phyloP scores from a whole-genome alignment of 805 yeast genomes.

The Candida taoyuanica region DNA sequence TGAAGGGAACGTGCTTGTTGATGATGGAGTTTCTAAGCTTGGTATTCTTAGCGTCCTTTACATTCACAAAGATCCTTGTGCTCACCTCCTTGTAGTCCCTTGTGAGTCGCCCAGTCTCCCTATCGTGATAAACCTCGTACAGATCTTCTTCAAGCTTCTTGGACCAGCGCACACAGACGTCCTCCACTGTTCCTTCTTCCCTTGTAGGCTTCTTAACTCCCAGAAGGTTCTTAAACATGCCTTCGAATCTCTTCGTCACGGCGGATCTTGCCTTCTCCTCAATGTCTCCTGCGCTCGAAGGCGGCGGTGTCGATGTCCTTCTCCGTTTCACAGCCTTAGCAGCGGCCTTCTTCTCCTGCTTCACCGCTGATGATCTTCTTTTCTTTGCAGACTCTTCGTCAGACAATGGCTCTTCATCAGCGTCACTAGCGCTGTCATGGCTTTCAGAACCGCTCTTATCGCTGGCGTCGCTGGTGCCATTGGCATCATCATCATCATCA shows the following conservation, averaged over 20 bases:
- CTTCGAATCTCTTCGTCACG: slow-evolving; percentile 44
- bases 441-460: slow-evolving; percentile 9
- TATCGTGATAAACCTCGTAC: slow-evolving; percentile 33
- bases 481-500: slow-evolving; percentile 11
- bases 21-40: slow-evolving; percentile 55
- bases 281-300: slow-evolving; percentile 8
- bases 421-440: slow-evolving; percentile 9
- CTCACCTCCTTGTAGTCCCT: slow-evolving; percentile 54
- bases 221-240: slow-evolving; percentile 45
- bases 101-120: slow-evolving; percentile 20
- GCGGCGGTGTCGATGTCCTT: slow-evolving; percentile 3
- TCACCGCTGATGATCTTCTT: not conserved
- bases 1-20: slow-evolving; percentile 47
- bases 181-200: slow-evolving; percentile 30
- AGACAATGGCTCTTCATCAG: slow-evolving; percentile 1
- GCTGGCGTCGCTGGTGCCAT: slow-evolving; percentile 7
- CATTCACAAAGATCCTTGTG: slow-evolving; percentile 62
- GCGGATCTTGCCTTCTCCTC: slow-evolving; percentile 30
- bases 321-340: slow-evolving; percentile 2
- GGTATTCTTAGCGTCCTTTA: slow-evolving; percentile 52
- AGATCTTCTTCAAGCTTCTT: slow-evolving; percentile 48
- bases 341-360: not conserved
- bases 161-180: slow-evolving; percentile 43
- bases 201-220: slow-evolving; percentile 26
- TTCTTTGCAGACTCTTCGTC: not conserved